Base-by-base conservation (phyloP, 768 basidiomycete genomes). In the Mycena albidolilacea region DNA sequence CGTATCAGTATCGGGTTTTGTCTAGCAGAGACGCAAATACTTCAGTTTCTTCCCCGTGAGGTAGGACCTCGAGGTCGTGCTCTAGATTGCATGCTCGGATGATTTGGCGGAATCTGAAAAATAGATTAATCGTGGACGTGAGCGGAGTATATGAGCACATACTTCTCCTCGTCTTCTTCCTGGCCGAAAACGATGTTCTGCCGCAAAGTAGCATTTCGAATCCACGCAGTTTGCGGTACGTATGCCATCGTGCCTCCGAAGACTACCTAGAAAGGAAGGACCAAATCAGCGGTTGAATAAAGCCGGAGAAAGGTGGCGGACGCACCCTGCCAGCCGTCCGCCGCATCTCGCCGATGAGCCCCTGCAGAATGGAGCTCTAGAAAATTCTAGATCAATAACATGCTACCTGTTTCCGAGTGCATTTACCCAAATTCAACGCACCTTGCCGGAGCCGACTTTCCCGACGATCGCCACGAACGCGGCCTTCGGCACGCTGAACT, bases 121-220 rank as follows among this genome's bases (percentile, higher is more conserved):
- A 37, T 14, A 55, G 30, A 30, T 30, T 30, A 30, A 30, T 30
- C 30, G 30, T 3, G 30, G 30, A 30, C 30, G 30, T 30, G 30
- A 30, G 30, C 30, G 30, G 30, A 30, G 30, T 30, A 30, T 30
- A 30, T 30, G 30, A 30, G 30, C 30, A 3, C 78, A 19, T 52
- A 89, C 89, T 82, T 86, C 14, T 85, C 83, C 50, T 90, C 89
- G 65, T 95, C 89, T 69, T 90, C 90, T 7, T 84, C 81, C 75
- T 90, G 86, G 0, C 93, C 94, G 77, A 96, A 95, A 0, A 91
- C 77, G 74, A 96, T 89, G 79, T 96, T 96, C 64, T 93, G 88
- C 37, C 90, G 86, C 35, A 95, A 81, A 0, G 91, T 93, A 0
- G 91, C 91, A 78, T 91, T 91, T 77, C 82, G 82, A 75, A 93